Percentiles rank a stretch among this genome's conserved stretches.
These are phyloP conservation scores for Emericellopsis cladophorae DNA, from an alignment of 2,329 filamentous ascomycete genomes.

Conservation along the genomic window DNA sequence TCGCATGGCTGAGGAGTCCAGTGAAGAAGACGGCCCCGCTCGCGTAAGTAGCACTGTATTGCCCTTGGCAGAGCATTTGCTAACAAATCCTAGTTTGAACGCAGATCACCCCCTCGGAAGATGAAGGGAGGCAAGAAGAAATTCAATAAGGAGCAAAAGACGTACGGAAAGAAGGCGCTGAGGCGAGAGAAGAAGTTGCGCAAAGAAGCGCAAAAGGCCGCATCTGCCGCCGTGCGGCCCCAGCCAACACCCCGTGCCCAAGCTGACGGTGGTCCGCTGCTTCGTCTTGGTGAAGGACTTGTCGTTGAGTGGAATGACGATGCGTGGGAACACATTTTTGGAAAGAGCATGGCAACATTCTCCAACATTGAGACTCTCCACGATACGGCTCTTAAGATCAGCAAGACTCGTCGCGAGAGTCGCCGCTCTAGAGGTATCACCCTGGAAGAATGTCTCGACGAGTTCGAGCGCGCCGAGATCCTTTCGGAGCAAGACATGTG, in stretches of 20 bases:
- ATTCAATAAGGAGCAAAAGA: slow-evolving; percentile 30
- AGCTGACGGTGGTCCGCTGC: slow-evolving; percentile 45
- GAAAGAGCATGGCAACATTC: slow-evolving; percentile 38
- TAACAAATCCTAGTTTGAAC: slow-evolving; percentile 7
- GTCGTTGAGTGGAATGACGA: slow-evolving; percentile 74
- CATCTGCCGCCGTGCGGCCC: slow-evolving; percentile 12
- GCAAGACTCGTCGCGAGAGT: slow-evolving; percentile 50
- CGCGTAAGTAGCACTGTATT: slow-evolving; percentile 1
- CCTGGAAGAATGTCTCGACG: slow-evolving; percentile 81
- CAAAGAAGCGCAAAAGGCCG: slow-evolving; percentile 22
- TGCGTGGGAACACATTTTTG: slow-evolving; percentile 61
- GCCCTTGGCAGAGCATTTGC: neutral
- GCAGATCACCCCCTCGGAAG: slow-evolving; percentile 5
- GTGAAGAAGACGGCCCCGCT: slow-evolving; percentile 34
- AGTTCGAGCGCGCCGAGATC: slow-evolving; percentile 89
- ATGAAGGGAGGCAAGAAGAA: slow-evolving; percentile 7
- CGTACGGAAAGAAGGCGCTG: slow-evolving; percentile 34
- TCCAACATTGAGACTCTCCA: slow-evolving; percentile 36
- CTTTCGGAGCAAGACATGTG: slow-evolving; percentile 92
- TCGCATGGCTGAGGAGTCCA: slow-evolving; percentile 46
- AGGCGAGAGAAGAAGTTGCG: slow-evolving; percentile 28
- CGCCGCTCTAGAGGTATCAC: slow-evolving; percentile 52
- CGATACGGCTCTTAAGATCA: slow-evolving; percentile 52
- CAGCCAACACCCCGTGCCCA: slow-evolving; percentile 22
- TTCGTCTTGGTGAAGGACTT: slow-evolving; percentile 73